Evolutionary conservation across 148 eudicot species (phyloP).

Genomic region (Chenopodium suecicum): DNA sequence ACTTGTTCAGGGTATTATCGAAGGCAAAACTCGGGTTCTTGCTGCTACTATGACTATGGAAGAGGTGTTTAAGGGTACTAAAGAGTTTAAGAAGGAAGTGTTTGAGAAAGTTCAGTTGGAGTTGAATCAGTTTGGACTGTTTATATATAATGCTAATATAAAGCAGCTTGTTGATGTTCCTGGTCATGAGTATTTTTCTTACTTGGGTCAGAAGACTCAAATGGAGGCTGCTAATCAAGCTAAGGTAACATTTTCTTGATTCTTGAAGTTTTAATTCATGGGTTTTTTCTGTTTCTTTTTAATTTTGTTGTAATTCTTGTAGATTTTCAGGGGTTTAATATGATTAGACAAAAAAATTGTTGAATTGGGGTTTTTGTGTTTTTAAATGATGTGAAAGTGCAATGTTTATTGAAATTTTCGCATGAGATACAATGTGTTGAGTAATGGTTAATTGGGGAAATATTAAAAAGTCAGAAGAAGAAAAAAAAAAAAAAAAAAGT

Average conservation of each 20-base stretch:
- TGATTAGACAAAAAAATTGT: too few species aligned
- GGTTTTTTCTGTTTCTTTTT: not conserved
- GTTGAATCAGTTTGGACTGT: conserved; percentile 37
- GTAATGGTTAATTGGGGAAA: too few species aligned
- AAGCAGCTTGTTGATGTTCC: conserved; percentile 47
- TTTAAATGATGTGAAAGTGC: too few species aligned
- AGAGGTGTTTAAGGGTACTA: conserved; percentile 32
- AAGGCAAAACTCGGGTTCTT: conserved; percentile 29
- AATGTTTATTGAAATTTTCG: too few species aligned
- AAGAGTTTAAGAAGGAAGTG: conserved; percentile 32
- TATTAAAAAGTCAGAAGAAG: too few species aligned
- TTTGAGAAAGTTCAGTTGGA: conserved; percentile 38
- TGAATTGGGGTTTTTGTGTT: too few species aligned
- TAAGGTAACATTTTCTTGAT: conserved; percentile 20
- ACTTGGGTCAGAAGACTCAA: conserved; percentile 43
- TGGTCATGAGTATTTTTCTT: conserved; percentile 47
- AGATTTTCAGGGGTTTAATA: too few species aligned
- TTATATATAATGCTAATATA: conserved; percentile 44
- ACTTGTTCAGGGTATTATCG: conserved; percentile 30
- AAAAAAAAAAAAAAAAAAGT: too few species aligned
- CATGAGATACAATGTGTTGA: too few species aligned
- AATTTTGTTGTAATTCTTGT: too few species aligned
- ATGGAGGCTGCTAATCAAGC: conserved; percentile 55
- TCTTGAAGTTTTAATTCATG: not conserved
- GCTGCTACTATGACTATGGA: conserved; percentile 25